Evolutionary conservation across 768 basidiomycete genomes (phyloP).

Genomic region (Porphyrellus cyaneotinctus): DNA sequence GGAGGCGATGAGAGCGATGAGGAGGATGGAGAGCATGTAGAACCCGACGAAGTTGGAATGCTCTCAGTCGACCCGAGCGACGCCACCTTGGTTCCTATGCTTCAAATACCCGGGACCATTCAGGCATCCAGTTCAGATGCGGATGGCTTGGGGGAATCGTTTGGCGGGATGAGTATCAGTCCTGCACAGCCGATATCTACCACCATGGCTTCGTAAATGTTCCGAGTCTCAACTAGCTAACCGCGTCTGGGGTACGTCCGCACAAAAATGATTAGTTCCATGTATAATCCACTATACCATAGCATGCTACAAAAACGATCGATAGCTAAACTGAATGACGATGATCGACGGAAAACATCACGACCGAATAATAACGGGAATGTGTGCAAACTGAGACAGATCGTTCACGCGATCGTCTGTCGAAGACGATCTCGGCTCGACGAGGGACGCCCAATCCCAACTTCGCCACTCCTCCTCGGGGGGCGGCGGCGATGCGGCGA

Average conservation of each 20-base stretch:
- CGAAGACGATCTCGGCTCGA: not conserved
- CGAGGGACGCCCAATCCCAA: slow-evolving; percentile 22
- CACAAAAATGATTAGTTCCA: no score
- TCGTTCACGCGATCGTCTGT: not conserved
- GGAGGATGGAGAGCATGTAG: slow-evolving; percentile 39
- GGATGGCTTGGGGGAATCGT: slow-evolving; percentile 59
- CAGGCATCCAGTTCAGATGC: slow-evolving; percentile 34
- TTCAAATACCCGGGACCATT: slow-evolving; percentile 21
- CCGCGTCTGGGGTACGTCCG: no score
- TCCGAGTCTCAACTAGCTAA: no score
- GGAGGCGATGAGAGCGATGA: slow-evolving; percentile 68
- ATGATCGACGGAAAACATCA: slow-evolving; percentile 7
- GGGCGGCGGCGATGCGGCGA: slow-evolving; percentile 35
- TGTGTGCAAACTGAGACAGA: slow-evolving; percentile 19
- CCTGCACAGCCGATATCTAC: slow-evolving; percentile 39
- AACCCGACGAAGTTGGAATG: not conserved
- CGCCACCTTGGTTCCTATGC: not conserved
- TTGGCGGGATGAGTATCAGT: slow-evolving; percentile 84
- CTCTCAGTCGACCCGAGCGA: slow-evolving; percentile 6
- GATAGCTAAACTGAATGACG: not conserved
- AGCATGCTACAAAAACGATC: not conserved
- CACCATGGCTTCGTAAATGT: slow-evolving; percentile 12
- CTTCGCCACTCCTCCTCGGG: slow-evolving; percentile 21
- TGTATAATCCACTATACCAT: no score
- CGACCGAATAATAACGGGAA: slow-evolving; percentile 17